These are phyloP conservation scores for Hanseniaspora occidentalis DNA, from an alignment of 805 yeast species.

Conservation along the genomic window DNA sequence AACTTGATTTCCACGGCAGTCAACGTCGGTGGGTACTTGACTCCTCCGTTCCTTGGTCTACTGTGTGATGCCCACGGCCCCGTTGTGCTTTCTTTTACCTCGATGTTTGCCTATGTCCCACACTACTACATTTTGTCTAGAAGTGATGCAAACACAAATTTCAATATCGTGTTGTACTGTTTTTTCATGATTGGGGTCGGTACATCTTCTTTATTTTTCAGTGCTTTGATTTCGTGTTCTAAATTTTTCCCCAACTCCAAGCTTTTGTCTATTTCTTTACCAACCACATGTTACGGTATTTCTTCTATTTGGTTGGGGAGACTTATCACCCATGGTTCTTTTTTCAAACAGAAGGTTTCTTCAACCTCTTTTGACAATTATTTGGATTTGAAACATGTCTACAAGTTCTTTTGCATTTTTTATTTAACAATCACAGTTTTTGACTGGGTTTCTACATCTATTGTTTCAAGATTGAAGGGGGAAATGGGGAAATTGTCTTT, in stretches of 20 bases:
- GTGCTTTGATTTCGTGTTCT: conserved; percentile 69
- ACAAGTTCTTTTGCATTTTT: conserved; percentile 36
- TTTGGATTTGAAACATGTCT: conserved; percentile 40
- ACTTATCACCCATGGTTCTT: conserved; percentile 33
- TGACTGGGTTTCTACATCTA: conserved; percentile 52
- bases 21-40: conserved; percentile 71
- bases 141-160: conserved; percentile 19
- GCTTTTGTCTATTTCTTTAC: conserved; percentile 74
- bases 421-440: conserved; percentile 45
- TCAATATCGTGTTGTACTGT: conserved; percentile 31
- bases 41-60: conserved; percentile 72
- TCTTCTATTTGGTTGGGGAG: conserved; percentile 61
- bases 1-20: conserved; percentile 66
- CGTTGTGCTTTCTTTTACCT: conserved; percentile 48
- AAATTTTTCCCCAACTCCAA: conserved; percentile 67
- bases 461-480: conserved; percentile 38
- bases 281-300: conserved; percentile 79
- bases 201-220: conserved; percentile 60
- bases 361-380: background rate
- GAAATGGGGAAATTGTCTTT: conserved; percentile 3
- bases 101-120: conserved; percentile 51
- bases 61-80: conserved; percentile 83
- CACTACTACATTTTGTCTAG: conserved; percentile 37
- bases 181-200: conserved; percentile 57
- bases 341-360: background rate